Conservation (phyloP, 2,329 filamentous ascomycete species). For the Seiridium unicorne region DNA sequence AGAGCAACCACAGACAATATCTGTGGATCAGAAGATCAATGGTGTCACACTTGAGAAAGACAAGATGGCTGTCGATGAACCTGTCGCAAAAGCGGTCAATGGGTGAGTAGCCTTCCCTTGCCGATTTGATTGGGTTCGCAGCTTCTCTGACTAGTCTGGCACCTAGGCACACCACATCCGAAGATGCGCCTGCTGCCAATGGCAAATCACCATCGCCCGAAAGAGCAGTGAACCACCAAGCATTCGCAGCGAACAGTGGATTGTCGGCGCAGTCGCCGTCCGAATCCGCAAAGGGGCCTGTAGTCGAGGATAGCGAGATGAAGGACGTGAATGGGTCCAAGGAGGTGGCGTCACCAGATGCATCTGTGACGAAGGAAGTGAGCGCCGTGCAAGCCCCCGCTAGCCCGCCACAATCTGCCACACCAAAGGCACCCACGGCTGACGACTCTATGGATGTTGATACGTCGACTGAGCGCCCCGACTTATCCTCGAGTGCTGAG, state of each 20-base stretch:
- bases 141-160: neutral
- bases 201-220: conserved; percentile 16
- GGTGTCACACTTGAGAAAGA: conserved; percentile 23
- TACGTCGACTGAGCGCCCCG: conserved; percentile 16
- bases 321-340: conserved; percentile 14
- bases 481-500: conserved; percentile 17
- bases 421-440: neutral
- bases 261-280: conserved; percentile 13
- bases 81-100: conserved; percentile 39
- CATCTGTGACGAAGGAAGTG: neutral
- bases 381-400: neutral
- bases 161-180: neutral
- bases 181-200: conserved; percentile 17
- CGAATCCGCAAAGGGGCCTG: neutral
- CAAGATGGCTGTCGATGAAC: conserved; percentile 51
- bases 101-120: conserved; percentile 48
- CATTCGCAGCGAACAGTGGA: conserved; percentile 20
- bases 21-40: conserved; percentile 18
- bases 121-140: too few relatives aligned
- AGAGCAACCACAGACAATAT: conserved; percentile 24
- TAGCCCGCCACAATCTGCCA: neutral
- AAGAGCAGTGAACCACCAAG: conserved; percentile 17
- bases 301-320: conserved; percentile 16
- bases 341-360: conserved; percentile 10
- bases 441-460: conserved; percentile 30